Conservation (phyloP, 257 asterid species). For the Prunella vulgaris region DNA sequence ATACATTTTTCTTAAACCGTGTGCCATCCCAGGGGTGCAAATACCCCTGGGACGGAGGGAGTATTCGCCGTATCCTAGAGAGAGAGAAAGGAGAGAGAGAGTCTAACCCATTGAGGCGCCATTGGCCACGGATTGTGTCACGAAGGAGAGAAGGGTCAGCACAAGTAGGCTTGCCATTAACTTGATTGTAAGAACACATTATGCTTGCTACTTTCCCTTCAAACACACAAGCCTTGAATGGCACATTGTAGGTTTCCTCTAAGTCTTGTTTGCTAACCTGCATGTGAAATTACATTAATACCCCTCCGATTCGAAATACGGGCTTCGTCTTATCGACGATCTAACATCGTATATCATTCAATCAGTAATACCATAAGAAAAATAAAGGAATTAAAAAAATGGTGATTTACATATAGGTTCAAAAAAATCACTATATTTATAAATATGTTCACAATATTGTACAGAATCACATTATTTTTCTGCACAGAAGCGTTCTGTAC, state of each 20-base stretch:
- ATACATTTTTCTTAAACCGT: too few relatives aligned
- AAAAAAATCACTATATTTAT: too few relatives aligned
- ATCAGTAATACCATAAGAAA: not conserved
- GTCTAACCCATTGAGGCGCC: constrained; percentile 75
- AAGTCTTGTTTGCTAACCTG: constrained; percentile 86
- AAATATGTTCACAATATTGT: too few relatives aligned
- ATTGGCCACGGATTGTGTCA: constrained; percentile 66
- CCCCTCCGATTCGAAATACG: not conserved
- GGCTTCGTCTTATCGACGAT: too few relatives aligned
- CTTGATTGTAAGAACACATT: constrained; percentile 95
- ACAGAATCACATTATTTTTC: too few relatives aligned
- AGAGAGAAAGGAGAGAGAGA: not conserved
- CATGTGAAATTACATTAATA: not conserved
- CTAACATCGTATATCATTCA: not conserved
- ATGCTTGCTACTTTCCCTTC: constrained; percentile 92
- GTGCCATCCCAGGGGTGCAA: too few relatives aligned
- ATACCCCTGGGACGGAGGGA: too few relatives aligned
- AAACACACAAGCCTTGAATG: constrained; percentile 80
- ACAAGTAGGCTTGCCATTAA: constrained; percentile 91
- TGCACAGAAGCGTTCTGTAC: too few relatives aligned
- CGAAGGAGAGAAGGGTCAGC: constrained; percentile 81
- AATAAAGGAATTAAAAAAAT: not conserved
- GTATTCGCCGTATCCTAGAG: too few relatives aligned
- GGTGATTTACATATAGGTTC: too few relatives aligned
- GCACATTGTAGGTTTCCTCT: constrained; percentile 92